These are phyloP conservation scores for Neonothopanus nambi DNA, from an alignment of 1,284 basidiomycete species.

Conservation along the genomic window DNA sequence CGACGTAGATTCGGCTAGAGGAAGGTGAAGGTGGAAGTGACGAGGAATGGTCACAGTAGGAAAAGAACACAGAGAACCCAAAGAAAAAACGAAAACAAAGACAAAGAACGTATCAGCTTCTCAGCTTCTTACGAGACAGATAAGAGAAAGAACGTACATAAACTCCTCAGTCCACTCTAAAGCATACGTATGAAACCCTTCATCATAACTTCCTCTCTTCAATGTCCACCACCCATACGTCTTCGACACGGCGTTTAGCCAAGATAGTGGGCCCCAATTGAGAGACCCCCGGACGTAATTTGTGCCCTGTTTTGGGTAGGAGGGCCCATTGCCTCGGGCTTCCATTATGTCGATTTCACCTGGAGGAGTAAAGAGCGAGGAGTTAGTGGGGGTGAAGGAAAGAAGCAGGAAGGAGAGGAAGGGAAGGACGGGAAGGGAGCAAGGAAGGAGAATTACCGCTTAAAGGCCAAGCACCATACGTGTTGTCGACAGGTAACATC, in stretches of 20 bases:
- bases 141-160: constrained; percentile 46
- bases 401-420: constrained; percentile 3
- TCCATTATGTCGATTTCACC: constrained; percentile 86
- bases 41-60: no score
- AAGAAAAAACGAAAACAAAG: not conserved
- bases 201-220: constrained; percentile 67
- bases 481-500: constrained; percentile 81
- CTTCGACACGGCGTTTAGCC: constrained; percentile 71
- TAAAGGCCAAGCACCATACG: constrained; percentile 81
- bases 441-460: constrained; percentile 46
- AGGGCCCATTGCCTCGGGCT: constrained; percentile 68
- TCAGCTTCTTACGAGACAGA: not conserved
- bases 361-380: constrained; percentile 23
- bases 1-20: constrained; percentile 70
- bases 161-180: constrained; percentile 82
- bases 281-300: constrained; percentile 78
- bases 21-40: no score
- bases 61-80: not conserved
- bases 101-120: not conserved
- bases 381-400: constrained; percentile 2
- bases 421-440: constrained; percentile 7
- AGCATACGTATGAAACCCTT: constrained; percentile 77
- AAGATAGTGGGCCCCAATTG: constrained; percentile 81
- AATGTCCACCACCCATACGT: constrained; percentile 77
- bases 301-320: constrained; percentile 71